phyloP scores from a whole-genome alignment of 257 asterid species.

The Scutellaria barbata region DNA sequence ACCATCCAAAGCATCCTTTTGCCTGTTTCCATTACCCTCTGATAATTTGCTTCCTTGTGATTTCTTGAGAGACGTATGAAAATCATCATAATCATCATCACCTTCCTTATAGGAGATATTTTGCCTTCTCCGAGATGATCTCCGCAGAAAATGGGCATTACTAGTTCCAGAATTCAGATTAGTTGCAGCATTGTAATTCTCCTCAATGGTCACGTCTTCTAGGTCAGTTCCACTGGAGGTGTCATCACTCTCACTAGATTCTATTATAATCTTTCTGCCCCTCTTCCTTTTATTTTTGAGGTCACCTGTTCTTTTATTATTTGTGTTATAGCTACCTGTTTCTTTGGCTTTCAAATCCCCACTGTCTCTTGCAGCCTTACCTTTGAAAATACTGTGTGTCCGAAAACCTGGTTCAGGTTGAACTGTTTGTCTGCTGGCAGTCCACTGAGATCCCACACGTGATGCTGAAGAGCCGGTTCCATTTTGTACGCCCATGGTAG shows the following conservation, averaged over 20 bases:
- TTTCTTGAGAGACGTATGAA: conserved; percentile 43
- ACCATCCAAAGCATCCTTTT: conserved; percentile 32
- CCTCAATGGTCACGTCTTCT: conserved; percentile 41
- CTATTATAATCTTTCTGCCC: conserved; percentile 46
- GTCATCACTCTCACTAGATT: conserved; percentile 63
- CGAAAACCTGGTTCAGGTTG: conserved; percentile 44
- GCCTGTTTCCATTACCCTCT: conserved; percentile 33
- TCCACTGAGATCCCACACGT: conserved; percentile 38
- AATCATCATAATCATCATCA: conserved; percentile 52
- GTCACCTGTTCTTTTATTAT: conserved; percentile 31
- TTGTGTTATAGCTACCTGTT: conserved; percentile 25
- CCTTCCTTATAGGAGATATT: conserved; percentile 59
- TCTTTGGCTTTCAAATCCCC: conserved; percentile 18
- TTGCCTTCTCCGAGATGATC: conserved; percentile 70
- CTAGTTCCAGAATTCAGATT: conserved; percentile 44
- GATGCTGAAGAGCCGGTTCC: conserved; percentile 41
- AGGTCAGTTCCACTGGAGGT: conserved; percentile 50
- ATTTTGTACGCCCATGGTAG: conserved; percentile 33
- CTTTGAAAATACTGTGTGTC: conserved; percentile 37
- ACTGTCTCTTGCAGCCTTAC: conserved; percentile 37
- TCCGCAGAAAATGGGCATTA: conserved; percentile 41
- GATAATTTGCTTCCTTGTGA: conserved; percentile 43
- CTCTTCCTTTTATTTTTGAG: conserved; percentile 52
- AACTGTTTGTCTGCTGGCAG: conserved; percentile 38
- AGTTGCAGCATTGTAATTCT: conserved; percentile 34